Evolutionary conservation across 2,329 filamentous ascomycete genomes (phyloP), one percentile per base, ranked within the genome.

Genomic region (Lachnellula arida): DNA sequence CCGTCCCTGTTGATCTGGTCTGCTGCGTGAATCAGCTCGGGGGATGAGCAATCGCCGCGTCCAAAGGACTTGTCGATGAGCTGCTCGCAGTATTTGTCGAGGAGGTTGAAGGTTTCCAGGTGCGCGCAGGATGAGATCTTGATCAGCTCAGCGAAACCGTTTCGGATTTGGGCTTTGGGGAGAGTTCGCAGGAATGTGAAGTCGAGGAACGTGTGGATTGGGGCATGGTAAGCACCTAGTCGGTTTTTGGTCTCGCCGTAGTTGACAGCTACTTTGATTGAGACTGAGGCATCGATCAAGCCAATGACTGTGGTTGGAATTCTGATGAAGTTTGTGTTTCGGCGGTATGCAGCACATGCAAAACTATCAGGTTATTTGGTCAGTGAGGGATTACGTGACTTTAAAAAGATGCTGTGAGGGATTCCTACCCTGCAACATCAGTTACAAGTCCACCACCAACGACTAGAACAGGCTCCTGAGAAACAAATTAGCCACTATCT

Each of bases 241-340:
- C 85, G 78, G 73, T 89, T 89, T 77, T 89, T 89, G 76, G 88
- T 87, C 69, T 85, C 82, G 68, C 84, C 85, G 65, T 89, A 88
- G 74, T 89, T 89, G 65, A 89, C 86, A 12, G 84, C 87, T n/a
- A 89, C 86, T 68, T 89, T 89, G 76, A 89, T 89, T 37, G 82
- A 87, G 50, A 89, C 87, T 17, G 84, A 87, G 3, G 87, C 87
- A 66, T 90, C 87, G 58, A 89, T 89, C 48, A 90, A 76, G 9
- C 87, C 86, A 66, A 90, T 89, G 60, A 89, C 83, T 0, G 87
- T 89, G 0, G 87, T 89, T 1, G 87, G 87, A 8, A 89, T 80
- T 48, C 86, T 84, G 67, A 89, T 88, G 73, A 80, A 89, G 72
- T 88, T 88, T 44, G 86, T 89, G 72, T 82, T 88, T 63, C 87